Evolutionary conservation across 2,329 filamentous ascomycete genomes (phyloP).

Genomic region (Trichoderma sp.): DNA sequence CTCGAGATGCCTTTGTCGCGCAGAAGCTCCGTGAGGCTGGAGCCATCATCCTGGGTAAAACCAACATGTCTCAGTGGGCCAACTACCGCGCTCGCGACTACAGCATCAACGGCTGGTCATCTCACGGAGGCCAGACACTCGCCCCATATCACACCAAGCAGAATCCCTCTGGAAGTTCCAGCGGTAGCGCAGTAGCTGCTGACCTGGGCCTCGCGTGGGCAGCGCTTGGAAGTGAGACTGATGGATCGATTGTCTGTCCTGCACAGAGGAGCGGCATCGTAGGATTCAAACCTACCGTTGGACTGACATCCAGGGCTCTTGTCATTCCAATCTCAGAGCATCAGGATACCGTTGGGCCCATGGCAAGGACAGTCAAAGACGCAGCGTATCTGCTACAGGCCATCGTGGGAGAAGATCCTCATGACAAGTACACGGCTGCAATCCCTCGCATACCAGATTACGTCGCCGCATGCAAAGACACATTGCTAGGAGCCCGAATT

Average conservation of each 20-base stretch:
- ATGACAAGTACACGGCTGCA: constrained; percentile 57
- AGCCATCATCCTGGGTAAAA: constrained; percentile 61
- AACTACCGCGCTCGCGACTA: constrained; percentile 55
- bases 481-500: constrained; percentile 56
- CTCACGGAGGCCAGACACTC: constrained; percentile 58
- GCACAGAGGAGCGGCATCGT: constrained; percentile 55
- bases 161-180: constrained; percentile 60
- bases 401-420: constrained; percentile 58
- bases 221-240: constrained; percentile 55
- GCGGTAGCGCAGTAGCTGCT: constrained; percentile 58
- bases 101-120: constrained; percentile 61
- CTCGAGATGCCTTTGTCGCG: constrained; percentile 55
- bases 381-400: constrained; percentile 58
- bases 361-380: constrained; percentile 62
- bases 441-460: constrained; percentile 54
- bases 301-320: constrained; percentile 57
- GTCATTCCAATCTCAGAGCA: constrained; percentile 63
- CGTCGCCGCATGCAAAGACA: constrained; percentile 53
- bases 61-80: constrained; percentile 62
- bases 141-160: constrained; percentile 60
- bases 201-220: constrained; percentile 59
- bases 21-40: constrained; percentile 57
- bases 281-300: constrained; percentile 66
- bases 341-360: constrained; percentile 62
- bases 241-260: constrained; percentile 58